Conservation (phyloP, 192 early-diverging fungal genomes). For the Backusella circina region DNA sequence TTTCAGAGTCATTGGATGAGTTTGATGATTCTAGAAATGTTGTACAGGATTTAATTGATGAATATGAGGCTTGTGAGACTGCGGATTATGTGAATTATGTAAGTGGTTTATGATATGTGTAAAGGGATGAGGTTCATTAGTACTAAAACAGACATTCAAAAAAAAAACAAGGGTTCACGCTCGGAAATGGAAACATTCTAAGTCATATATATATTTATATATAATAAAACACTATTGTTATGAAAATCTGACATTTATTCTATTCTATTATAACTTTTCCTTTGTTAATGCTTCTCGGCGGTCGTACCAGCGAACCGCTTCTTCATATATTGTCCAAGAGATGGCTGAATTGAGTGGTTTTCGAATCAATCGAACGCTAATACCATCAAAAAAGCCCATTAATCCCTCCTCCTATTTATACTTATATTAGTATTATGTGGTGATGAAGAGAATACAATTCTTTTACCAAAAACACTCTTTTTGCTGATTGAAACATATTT, state of each 20-base stretch:
- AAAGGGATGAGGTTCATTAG: too few relatives aligned
- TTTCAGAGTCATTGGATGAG: constrained; percentile 82
- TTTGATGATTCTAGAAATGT: constrained; percentile 90
- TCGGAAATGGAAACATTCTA: background rate
- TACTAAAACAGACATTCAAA: background rate
- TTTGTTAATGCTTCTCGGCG: background rate
- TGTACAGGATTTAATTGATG: constrained; percentile 88
- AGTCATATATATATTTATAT: background rate
- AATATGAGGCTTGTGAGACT: constrained; percentile 94
- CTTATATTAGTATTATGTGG: background rate
- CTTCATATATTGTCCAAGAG: constrained; percentile 91
- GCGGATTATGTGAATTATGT: constrained; percentile 78
- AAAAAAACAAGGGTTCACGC: background rate
- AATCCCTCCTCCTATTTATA: constrained; percentile 60
- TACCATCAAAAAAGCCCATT: constrained; percentile 80
- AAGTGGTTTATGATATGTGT: constrained; percentile 3
- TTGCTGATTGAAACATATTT: constrained; percentile 43
- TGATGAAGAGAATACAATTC: too few relatives aligned
- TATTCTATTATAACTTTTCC: background rate
- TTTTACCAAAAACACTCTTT: constrained; percentile 47
- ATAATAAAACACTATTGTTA: background rate
- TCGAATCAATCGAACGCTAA: constrained; percentile 73
- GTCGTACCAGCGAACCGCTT: constrained; percentile 47
- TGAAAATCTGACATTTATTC: too few relatives aligned
- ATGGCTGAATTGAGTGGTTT: constrained; percentile 85